phyloP scores from a whole-genome alignment of 257 asterid genomes.

The Salvia miltiorrhiza region DNA sequence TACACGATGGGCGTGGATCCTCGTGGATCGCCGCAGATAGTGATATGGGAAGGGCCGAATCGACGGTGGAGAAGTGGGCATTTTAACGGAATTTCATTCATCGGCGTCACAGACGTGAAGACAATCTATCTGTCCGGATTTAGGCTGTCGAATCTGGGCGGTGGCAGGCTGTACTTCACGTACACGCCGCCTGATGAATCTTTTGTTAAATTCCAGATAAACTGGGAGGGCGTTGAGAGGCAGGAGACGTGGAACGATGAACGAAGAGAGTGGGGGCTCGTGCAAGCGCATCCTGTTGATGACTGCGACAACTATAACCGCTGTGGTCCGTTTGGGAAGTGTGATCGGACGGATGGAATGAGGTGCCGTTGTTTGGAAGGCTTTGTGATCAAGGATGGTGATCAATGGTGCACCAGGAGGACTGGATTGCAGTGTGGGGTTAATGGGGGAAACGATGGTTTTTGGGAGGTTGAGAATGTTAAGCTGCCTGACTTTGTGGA shows the following conservation, averaged over 20 bases:
- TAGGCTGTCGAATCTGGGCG: constrained; percentile 23
- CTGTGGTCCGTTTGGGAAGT: constrained; percentile 63
- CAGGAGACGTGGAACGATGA: constrained; percentile 44
- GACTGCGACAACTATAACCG: constrained; percentile 51
- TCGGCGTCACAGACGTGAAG: constrained; percentile 44
- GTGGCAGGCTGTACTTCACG: constrained; percentile 27
- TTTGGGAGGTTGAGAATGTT: constrained; percentile 30
- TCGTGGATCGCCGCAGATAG: constrained; percentile 66
- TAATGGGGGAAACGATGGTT: constrained; percentile 33
- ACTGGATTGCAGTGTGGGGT: constrained; percentile 33
- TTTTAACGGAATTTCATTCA: constrained; percentile 49
- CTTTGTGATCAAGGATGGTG: constrained; percentile 40
- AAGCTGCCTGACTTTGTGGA: constrained; percentile 74
- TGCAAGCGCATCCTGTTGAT: constrained; percentile 42
- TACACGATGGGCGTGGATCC: constrained; percentile 67
- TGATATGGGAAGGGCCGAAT: constrained; percentile 61
- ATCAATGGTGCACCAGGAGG: constrained; percentile 58
- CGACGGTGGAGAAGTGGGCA: constrained; percentile 82
- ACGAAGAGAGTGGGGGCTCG: constrained; percentile 40
- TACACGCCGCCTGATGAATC: constrained; percentile 33
- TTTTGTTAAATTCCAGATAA: constrained; percentile 36
- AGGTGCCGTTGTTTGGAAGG: constrained; percentile 57
- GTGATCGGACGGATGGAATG: constrained; percentile 22
- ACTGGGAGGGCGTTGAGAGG: constrained; percentile 45
- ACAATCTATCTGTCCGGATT: constrained; percentile 45